Evolutionary conservation across 2,329 filamentous ascomycete genomes (phyloP), one percentile per base, ranked within the genome.

Genomic region (Botryosphaeria dothidea): DNA sequence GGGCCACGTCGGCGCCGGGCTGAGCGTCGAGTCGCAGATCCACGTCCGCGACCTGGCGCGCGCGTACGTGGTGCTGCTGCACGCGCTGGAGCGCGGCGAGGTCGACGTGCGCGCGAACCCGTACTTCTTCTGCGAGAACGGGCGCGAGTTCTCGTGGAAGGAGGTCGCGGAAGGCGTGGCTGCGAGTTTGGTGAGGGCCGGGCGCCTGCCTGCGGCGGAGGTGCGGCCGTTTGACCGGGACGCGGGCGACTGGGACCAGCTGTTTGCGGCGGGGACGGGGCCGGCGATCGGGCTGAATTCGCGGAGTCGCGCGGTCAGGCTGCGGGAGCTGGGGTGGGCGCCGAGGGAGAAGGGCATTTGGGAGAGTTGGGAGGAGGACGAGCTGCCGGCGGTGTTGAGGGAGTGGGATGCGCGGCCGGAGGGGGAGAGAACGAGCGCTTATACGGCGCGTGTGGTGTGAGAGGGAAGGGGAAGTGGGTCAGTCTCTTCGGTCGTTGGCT

Each of bases 121-220:
- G 0, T 85, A 84, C 69, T 84, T 79, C 70, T 84, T 84, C 73
- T 80, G 76, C 71, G 82, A 84, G 69, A 74, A 78, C 23, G 79
- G 79, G 23, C 56, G 74, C 8, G 81, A 84, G 67, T 74, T 77
- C 13, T 79, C 78, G 23, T 84, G 81, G 81, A 69, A 70, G 19
- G 78, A 80, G 5, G 71, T 77, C 13, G 79, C 80, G 0, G 68
- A 66, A 4, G 68, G 72, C 2, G 79, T 83, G 65, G 81, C 79
- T 1, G 66, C 72, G 41, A 71, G 69, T 5, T 71, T 83, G 27
- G 69, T 79, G 51, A 65, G 71, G 57, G 74, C 72, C 4, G 81
- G 80, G 1, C 75, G 74, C 65, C 74, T 83, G 38, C 13, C 72
- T 19, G 74, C 77, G 67, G 66, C 78, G 0, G 71, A 67, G 43